Percentiles rank a stretch among this genome's conserved stretches.
Conservation (phyloP, 1,284 basidiomycete genomes). For the Irpex sp. region DNA sequence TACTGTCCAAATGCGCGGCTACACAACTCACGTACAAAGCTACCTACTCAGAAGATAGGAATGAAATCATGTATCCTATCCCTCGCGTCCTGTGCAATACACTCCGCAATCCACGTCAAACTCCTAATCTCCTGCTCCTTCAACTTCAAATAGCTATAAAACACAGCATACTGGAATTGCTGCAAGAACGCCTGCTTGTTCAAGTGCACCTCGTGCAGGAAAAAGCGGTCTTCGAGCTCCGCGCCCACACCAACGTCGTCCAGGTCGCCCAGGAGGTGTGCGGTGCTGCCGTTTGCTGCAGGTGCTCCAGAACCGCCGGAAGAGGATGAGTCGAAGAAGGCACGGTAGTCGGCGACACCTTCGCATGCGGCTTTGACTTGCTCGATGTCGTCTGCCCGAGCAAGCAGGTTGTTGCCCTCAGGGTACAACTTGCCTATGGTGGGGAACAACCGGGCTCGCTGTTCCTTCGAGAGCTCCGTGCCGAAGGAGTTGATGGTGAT, state of each 20-base stretch:
- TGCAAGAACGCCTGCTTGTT: conserved; percentile 95
- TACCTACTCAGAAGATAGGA: conserved; percentile 63
- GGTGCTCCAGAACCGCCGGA: conserved; percentile 26
- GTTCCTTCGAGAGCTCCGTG: conserved; percentile 93
- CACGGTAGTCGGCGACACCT: conserved; percentile 83
- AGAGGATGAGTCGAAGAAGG: conserved; percentile 76
- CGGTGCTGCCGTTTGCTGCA: conserved; percentile 30
- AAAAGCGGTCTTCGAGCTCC: conserved; percentile 93
- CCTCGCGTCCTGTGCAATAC: conserved; percentile 91
- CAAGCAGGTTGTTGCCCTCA: conserved; percentile 92
- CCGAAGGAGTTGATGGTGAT: conserved; percentile 99
- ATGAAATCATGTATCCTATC: conserved; percentile 94
- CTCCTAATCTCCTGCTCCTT: conserved; percentile 99
- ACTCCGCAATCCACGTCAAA: conserved; percentile 97
- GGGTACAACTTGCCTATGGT: conserved; percentile 92
- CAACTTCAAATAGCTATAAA: conserved; percentile 93
- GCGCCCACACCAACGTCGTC: conserved; percentile 51
- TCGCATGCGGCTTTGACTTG: conserved; percentile 90
- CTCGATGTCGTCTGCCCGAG: conserved; percentile 94
- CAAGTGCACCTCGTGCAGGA: conserved; percentile 88
- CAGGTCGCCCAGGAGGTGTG: conserved; percentile 26
- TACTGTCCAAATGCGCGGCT: neutral
- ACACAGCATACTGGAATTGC: conserved; percentile 92
- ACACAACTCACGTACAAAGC: neutral
- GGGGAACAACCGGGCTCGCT: conserved; percentile 95